Evolutionary conservation across 2,329 filamentous ascomycete genomes (phyloP).

Genomic region (Aspergillus sojae): DNA sequence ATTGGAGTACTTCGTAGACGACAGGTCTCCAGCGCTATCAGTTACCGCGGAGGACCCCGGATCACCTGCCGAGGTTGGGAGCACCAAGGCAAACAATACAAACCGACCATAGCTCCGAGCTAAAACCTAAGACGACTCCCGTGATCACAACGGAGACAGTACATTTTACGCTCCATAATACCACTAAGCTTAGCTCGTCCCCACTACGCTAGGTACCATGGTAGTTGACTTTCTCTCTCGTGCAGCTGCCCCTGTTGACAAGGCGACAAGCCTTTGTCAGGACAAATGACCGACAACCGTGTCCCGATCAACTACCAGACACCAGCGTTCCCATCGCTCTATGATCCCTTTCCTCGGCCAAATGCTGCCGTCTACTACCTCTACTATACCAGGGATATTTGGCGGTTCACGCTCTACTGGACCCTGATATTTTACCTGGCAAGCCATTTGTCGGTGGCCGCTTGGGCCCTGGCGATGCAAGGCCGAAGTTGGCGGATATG

Average conservation of each 20-base stretch:
- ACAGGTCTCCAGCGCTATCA: background rate
- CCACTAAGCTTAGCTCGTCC: slow-evolving; percentile 1
- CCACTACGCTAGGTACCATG: slow-evolving; percentile 10
- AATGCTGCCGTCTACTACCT: slow-evolving; percentile 65
- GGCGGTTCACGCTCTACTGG: slow-evolving; percentile 87
- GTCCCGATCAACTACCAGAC: slow-evolving; percentile 63
- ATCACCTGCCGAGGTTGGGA: slow-evolving; percentile 37
- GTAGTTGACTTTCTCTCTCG: background rate
- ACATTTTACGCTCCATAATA: background rate
- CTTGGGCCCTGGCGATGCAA: slow-evolving; percentile 74
- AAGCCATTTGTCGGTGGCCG: slow-evolving; percentile 72
- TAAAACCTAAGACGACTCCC: background rate
- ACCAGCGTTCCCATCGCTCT: slow-evolving; percentile 79
- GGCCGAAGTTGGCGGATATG: slow-evolving; percentile 53
- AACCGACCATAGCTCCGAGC: slow-evolving; percentile 21
- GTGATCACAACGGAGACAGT: background rate
- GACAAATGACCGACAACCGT: slow-evolving; percentile 41
- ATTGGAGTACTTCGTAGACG: background rate
- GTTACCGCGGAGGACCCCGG: slow-evolving; percentile 35
- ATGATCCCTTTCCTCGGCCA: slow-evolving; percentile 67
- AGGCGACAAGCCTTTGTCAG: slow-evolving; percentile 3
- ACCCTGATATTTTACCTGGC: slow-evolving; percentile 76
- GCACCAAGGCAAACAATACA: slow-evolving; percentile 34
- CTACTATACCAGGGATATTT: slow-evolving; percentile 75
- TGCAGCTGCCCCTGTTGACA: slow-evolving; percentile 7